Base-by-base conservation (phyloP, 148 eudicot genomes). In the Limonium bicolor region DNA sequence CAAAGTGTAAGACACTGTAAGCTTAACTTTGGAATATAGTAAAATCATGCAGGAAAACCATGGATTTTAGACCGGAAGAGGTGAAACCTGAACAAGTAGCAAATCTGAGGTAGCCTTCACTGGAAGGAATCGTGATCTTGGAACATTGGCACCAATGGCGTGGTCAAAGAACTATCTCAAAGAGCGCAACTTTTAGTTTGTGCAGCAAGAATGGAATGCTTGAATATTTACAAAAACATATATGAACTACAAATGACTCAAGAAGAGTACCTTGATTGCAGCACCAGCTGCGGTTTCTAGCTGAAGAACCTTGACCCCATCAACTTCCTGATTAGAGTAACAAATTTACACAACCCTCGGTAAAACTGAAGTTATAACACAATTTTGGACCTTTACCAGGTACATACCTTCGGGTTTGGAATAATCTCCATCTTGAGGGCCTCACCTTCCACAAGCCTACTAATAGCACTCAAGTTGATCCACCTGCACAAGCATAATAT, bases 221-320 rank as follows among this genome's bases (percentile, higher is more conserved):
- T n/a, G n/a, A n/a, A n/a, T n/a, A n/a, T n/a, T n/a, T n/a, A 33
- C 41, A 13, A 17, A 4, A 41, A 29, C 12, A n/a, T n/a, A 7
- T 29, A 29, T 29, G 7, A 29, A 29, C 12, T 6, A 41, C 17
- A 22, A 34, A 58, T 1, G 22, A 51, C 16, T 12, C 36, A 41
- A 27, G 41, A 25, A 35, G 34, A 17, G 36, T 76, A 83, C 97
- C 94, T 41, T 81, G 41, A 90, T 90, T 55, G 99, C 99, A 56
- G 99, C 95, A 57, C 99, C 99, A 55, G 94, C 99, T 57, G 95
- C 99, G 35, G 95, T 90, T 76, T 90, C 95, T 41, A 92, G 74
- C 58, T 92, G 99, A 69, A 92, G 94, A 76, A 92, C 88, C 68
- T 92, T 85, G 45, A 85, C 48, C 12, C 99, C 99, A 27, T 73